Evolutionary conservation across 192 early-diverging fungal species (phyloP).

Genomic region (Backusella liffmaniae): DNA sequence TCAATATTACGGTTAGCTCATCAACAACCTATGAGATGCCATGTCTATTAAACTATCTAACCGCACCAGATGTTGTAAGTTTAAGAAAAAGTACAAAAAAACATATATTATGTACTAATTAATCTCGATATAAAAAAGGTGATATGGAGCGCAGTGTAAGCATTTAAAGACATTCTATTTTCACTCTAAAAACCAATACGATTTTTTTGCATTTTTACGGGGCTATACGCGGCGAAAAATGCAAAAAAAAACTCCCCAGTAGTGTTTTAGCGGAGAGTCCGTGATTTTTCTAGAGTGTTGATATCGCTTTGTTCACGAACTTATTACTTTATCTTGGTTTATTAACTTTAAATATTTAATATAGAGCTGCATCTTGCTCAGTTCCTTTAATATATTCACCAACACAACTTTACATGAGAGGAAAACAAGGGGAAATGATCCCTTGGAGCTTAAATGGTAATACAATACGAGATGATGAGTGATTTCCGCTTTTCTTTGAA

Average conservation of each 20-base stretch:
- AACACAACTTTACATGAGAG: constrained; percentile 65
- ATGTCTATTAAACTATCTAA: constrained; percentile 72
- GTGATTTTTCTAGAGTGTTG: no score
- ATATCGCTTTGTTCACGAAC: no score
- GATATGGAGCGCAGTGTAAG: constrained; percentile 81
- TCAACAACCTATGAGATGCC: constrained; percentile 78
- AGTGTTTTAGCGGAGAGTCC: no score
- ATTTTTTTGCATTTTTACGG: no score
- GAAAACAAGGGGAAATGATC: constrained; percentile 58
- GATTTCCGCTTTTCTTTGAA: neutral
- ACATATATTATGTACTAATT: neutral
- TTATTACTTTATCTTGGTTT: no score
- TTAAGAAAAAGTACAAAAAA: neutral
- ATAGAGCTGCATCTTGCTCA: constrained; percentile 73
- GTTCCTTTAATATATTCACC: constrained; percentile 71
- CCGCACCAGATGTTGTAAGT: constrained; percentile 76
- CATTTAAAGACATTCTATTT: neutral
- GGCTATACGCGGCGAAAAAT: no score
- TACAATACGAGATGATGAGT: neutral
- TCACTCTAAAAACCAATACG: no score
- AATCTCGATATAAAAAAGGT: constrained; percentile 35
- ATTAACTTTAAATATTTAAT: neutral
- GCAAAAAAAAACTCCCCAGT: no score
- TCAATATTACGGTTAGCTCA: constrained; percentile 81
- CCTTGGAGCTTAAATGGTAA: constrained; percentile 62